phyloP scores from a whole-genome alignment of 1,284 basidiomycete species.

The Malassezia sympodialis region DNA sequence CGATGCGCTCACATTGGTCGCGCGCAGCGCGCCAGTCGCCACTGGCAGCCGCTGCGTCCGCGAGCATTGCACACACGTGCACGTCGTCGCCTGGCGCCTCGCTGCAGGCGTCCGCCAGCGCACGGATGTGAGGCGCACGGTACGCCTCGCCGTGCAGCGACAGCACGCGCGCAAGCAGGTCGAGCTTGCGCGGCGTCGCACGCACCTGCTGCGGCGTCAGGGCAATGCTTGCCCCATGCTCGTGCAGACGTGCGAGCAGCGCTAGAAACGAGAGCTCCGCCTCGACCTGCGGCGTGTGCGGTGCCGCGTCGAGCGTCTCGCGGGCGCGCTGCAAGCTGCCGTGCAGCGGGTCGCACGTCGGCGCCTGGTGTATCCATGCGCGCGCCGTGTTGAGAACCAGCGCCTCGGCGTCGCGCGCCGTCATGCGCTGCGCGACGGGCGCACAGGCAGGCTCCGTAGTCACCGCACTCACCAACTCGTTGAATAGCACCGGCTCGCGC shows the following conservation, averaged over 20 bases:
- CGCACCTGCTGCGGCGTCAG: conserved; percentile 11
- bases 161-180: conserved; percentile 9
- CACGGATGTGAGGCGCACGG: conserved; percentile 6
- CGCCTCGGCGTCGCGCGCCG: background rate
- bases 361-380: conserved; percentile 7
- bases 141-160: conserved; percentile 9
- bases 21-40: conserved; percentile 8
- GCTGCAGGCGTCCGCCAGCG: conserved; percentile 1
- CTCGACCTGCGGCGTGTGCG: background rate
- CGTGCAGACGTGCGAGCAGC: conserved; percentile 1
- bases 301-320: conserved; percentile 6
- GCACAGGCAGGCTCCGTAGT: background rate
- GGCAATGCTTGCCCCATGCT: background rate
- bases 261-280: background rate
- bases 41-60: conserved; percentile 6
- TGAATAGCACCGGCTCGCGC: conserved; percentile 5
- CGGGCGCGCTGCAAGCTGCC: conserved; percentile 7
- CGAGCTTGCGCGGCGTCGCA: conserved; percentile 2
- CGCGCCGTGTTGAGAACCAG: conserved; percentile 8
- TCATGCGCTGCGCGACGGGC: background rate
- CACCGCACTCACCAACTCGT: background rate
- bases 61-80: conserved; percentile 15
- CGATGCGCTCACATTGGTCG: conserved; percentile 7
- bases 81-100: conserved; percentile 3
- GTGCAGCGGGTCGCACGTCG: conserved; percentile 8